A percentile compares a stretch with the other conserved stretches of the same genome.
Evolutionary conservation across 139 green algal genomes (phyloP).

Genomic region (Zygnema circumcarinatum): DNA sequence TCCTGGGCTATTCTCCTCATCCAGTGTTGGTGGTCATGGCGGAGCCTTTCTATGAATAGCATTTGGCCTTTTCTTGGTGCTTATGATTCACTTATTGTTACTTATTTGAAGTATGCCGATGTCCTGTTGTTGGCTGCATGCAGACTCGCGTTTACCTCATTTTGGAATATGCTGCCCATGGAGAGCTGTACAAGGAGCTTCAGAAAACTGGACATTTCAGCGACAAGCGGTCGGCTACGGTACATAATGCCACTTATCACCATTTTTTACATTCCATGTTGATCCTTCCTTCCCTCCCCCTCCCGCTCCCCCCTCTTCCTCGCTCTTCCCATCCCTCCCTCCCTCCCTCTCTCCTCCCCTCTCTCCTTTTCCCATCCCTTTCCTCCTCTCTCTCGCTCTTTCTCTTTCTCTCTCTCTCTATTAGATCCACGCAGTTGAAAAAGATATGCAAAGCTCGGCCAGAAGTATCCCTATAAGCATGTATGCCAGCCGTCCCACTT

Average conservation of each 20-base stretch:
- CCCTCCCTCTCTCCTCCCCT: neutral
- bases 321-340: neutral
- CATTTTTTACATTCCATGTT: neutral
- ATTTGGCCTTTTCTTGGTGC: too few species aligned
- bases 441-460: neutral
- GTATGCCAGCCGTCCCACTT: neutral
- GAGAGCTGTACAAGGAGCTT: conserved; percentile 98
- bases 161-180: conserved; percentile 90
- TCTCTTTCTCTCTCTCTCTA: neutral
- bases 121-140: neutral
- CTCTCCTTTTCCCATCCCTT: neutral
- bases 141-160: conserved; percentile 95
- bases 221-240: conserved; percentile 82
- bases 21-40: too few species aligned
- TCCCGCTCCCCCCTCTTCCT: neutral
- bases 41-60: too few species aligned
- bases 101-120: conserved; percentile 12
- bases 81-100: too few species aligned
- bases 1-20: too few species aligned
- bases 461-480: neutral
- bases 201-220: conserved; percentile 79
- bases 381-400: neutral
- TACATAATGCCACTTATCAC: conserved; percentile 48
- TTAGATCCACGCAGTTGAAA: too few species aligned
- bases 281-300: neutral